Percentiles rank a stretch among this genome's conserved stretches.
Evolutionary conservation across 257 asterid genomes (phyloP).

Genomic region (Solanum chmielewskii): DNA sequence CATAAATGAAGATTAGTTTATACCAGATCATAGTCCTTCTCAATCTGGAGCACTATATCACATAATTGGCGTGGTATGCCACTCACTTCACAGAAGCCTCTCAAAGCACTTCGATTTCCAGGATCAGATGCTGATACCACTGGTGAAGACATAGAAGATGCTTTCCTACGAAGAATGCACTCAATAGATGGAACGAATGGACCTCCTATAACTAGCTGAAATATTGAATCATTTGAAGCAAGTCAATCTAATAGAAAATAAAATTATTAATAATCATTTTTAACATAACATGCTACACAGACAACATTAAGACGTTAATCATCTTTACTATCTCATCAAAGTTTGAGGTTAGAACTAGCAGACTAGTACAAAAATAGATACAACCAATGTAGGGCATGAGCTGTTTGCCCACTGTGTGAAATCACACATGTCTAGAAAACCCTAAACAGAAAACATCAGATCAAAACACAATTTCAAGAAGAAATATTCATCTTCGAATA

Average conservation of each 20-base stretch:
- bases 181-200: constrained; percentile 84
- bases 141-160: constrained; percentile 56
- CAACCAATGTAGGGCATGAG: neutral
- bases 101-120: constrained; percentile 58
- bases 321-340: neutral
- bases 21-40: constrained; percentile 59
- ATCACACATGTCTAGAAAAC: neutral
- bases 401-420: neutral
- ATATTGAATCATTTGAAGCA: constrained; percentile 10
- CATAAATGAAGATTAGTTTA: neutral
- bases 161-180: constrained; percentile 65
- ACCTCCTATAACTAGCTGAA: constrained; percentile 89
- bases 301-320: neutral
- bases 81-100: constrained; percentile 32
- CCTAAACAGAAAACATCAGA: neutral
- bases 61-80: constrained; percentile 58
- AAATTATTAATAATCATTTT: neutral
- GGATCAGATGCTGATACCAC: constrained; percentile 72
- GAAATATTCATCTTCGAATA: neutral
- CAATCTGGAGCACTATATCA: constrained; percentile 53
- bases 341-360: neutral
- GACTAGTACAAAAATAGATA: neutral
- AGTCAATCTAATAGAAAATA: neutral
- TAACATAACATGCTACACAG: neutral
- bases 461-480: neutral